Base-by-base conservation (phyloP, 306 rosid species). In the Citrullus amarus region DNA sequence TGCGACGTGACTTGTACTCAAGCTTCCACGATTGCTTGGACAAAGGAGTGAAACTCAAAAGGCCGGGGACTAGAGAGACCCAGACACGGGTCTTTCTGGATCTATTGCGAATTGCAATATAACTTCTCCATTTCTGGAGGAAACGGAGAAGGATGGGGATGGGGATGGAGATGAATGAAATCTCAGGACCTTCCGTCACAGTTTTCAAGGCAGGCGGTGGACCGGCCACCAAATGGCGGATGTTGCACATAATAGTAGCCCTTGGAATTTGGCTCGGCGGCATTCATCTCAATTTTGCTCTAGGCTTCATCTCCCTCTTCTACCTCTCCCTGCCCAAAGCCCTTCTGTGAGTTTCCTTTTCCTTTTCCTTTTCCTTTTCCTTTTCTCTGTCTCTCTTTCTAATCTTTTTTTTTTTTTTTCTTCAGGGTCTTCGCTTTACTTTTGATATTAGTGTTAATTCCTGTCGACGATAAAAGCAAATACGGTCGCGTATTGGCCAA, bases 211-310 rank as follows among this genome's bases (percentile, higher is more conserved):
- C 20, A 30, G 66, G 18, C 20, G 55, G 46, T 18, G 80, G 34
- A 28, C 14, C 74, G 83, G 59, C 20, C 32, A 9, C 80, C 44
- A 78, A 30, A 62, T 78, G 73, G 75, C 57, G 59, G 74, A 0
- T 32, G 7, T 8, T 89, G 1, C 74, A 58, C 62, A 38, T 80
- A 18, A 44, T 90, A 44, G 77, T 84, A 17, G 95, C 97, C 9
- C 69, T 94, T 59, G 79, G 74, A 1, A 60, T 90, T 34, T 94
- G 94, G 95, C 84, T 94, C 0, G 98, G 98, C 22, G 80, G 88
- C 46, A 86, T 94, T 81, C 98, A 92, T 84, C 81, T 92, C 84
- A 85, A 78, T 82, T 32, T 75, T 15, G 87, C 83, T 43, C 32
- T 92, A 63, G 17, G 85, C 76, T 41, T 92, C 81, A 41, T 88